phyloP scores from a whole-genome alignment of 2,329 filamentous ascomycete genomes.

The Celoporthe dispersa region DNA sequence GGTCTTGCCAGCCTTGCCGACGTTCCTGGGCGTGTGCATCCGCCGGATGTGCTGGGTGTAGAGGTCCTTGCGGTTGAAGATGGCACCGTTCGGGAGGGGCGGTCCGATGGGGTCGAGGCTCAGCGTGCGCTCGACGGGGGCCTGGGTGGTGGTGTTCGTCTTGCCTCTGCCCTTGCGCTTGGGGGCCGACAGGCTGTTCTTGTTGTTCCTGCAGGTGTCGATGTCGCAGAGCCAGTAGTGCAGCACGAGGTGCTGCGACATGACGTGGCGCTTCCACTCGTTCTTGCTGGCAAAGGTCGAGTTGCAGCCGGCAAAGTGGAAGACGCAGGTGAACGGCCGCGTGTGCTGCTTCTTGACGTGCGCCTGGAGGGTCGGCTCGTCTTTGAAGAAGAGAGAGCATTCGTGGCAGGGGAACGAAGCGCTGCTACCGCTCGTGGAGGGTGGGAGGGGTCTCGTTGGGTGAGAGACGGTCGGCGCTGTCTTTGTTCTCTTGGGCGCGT shows the following conservation, averaged over 20 bases:
- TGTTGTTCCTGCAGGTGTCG: conserved; percentile 53
- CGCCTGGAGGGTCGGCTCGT: conserved; percentile 49
- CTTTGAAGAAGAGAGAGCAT: conserved; percentile 50
- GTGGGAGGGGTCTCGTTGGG: conserved; percentile 24
- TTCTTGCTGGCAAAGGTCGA: conserved; percentile 81
- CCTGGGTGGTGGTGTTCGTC: conserved; percentile 7
- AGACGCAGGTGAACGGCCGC: conserved; percentile 75
- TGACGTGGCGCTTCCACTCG: conserved; percentile 92
- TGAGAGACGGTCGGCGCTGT: conserved; percentile 19
- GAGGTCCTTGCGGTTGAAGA: conserved; percentile 90
- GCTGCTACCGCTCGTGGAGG: conserved; percentile 19
- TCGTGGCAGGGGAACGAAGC: conserved; percentile 40
- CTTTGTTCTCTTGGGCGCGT: conserved; percentile 18
- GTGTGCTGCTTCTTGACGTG: conserved; percentile 59
- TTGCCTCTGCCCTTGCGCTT: conserved; percentile 26
- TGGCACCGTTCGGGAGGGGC: conserved; percentile 56
- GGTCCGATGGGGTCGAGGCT: conserved; percentile 30
- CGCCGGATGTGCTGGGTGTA: conserved; percentile 87
- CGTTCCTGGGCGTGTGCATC: conserved; percentile 70
- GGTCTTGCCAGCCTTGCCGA: conserved; percentile 38
- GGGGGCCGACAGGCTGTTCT: conserved; percentile 36
- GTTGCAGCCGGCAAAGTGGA: conserved; percentile 75
- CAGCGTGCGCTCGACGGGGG: conserved; percentile 15
- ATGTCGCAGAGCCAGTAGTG: conserved; percentile 77
- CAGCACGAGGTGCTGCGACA: conserved; percentile 77